phyloP scores from a whole-genome alignment of 2,329 filamentous ascomycete genomes.

The Hymenoscyphus fraxineus region DNA sequence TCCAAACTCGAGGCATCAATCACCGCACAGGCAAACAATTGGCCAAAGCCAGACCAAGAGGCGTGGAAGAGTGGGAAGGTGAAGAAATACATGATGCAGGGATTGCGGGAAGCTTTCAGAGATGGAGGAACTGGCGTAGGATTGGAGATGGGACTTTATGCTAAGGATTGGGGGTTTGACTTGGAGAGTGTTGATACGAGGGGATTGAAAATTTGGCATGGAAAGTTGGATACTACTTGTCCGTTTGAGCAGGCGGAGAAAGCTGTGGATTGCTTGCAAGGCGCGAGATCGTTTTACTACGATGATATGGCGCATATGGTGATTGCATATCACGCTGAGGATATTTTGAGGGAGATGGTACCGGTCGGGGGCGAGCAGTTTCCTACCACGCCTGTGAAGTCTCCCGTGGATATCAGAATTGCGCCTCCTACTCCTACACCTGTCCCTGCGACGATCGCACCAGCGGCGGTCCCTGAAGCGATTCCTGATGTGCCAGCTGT shows the following conservation, averaged over 20 bases:
- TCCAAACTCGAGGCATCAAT: conserved; percentile 11
- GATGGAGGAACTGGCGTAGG: conserved; percentile 9
- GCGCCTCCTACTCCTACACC: conserved; percentile 2
- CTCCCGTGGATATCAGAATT: neutral
- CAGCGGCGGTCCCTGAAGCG: neutral
- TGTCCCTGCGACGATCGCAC: neutral
- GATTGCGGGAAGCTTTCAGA: conserved; percentile 12
- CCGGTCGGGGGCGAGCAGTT: neutral
- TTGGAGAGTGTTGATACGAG: conserved; percentile 16
- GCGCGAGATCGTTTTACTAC: conserved; percentile 5
- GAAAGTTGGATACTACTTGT: conserved; percentile 17
- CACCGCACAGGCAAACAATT: conserved; percentile 6
- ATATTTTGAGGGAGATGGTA: conserved; percentile 6
- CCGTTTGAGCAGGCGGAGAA: conserved; percentile 18
- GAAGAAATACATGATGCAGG: neutral
- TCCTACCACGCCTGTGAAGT: neutral
- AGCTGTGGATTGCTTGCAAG: conserved; percentile 8
- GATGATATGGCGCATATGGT: conserved; percentile 11
- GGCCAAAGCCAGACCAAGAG: conserved; percentile 8
- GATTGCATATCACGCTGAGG: conserved; percentile 13
- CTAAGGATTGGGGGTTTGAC: conserved; percentile 19
- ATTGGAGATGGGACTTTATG: conserved; percentile 8
- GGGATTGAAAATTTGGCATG: conserved; percentile 20
- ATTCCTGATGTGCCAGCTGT: neutral
- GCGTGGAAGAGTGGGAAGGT: conserved; percentile 10